These are phyloP conservation scores for Barbatosphaeria neglecta DNA, from an alignment of 495 filamentous ascomycete genomes.

Conservation along the genomic window DNA sequence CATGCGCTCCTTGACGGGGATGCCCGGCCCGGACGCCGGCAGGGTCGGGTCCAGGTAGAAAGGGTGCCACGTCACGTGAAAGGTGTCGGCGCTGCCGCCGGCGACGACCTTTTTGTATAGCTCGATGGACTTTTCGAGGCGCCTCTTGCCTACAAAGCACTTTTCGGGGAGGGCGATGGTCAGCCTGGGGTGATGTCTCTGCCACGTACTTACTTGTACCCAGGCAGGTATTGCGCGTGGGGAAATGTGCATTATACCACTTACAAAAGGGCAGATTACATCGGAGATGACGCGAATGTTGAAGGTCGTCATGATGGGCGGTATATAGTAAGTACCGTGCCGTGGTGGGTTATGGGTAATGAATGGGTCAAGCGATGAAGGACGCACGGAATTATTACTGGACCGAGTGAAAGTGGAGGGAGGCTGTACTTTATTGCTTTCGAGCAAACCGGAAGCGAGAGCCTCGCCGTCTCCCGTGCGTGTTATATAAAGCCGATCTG, in stretches of 20 bases:
- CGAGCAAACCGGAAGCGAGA: no score
- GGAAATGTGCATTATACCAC: slow-evolving; percentile 6
- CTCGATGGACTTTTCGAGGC: slow-evolving; percentile 57
- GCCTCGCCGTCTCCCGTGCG: no score
- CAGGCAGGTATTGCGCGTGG: no score
- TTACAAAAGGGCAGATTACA: slow-evolving; percentile 64
- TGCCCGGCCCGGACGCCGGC: slow-evolving; percentile 21
- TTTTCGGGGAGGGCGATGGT: slow-evolving; percentile 1
- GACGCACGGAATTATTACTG: neutral
- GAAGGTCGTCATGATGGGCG: slow-evolving; percentile 58
- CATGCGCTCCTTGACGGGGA: slow-evolving; percentile 11
- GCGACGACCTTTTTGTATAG: slow-evolving; percentile 49
- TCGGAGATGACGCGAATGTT: slow-evolving; percentile 66
- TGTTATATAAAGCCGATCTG: no score
- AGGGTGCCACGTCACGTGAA: slow-evolving; percentile 59
- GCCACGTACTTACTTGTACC: no score
- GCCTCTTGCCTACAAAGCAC: slow-evolving; percentile 79
- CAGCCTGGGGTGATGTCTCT: slow-evolving; percentile 1
- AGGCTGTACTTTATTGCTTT: no score
- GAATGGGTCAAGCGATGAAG: neutral
- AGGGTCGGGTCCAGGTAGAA: slow-evolving; percentile 68
- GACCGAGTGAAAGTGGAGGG: no score
- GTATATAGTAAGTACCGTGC: no score
- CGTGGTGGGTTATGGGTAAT: neutral
- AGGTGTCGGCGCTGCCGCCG: slow-evolving; percentile 48